phyloP scores from a whole-genome alignment of 495 filamentous ascomycete species.

The Thozetella sp. region DNA sequence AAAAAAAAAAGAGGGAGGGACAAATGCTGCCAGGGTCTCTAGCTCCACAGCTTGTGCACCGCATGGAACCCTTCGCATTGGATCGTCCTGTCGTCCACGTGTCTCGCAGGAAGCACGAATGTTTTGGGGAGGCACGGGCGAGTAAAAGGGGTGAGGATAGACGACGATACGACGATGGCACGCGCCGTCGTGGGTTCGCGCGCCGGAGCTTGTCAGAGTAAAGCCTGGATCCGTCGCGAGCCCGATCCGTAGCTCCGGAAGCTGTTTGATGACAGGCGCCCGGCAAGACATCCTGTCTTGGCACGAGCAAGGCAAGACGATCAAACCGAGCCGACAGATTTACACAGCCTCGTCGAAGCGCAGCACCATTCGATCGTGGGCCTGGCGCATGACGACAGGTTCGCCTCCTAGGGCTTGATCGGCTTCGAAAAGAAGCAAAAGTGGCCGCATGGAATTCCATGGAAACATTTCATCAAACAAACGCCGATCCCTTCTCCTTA shows the following conservation, averaged over 20 bases:
- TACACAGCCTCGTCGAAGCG: neutral
- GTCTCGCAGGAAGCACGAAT: too few relatives aligned
- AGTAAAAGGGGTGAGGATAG: too few relatives aligned
- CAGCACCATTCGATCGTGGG: neutral
- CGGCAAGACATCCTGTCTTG: conserved; percentile 1
- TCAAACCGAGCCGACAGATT: conserved; percentile 7
- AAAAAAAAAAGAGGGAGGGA: too few relatives aligned
- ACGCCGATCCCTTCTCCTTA: neutral
- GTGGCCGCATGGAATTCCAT: neutral
- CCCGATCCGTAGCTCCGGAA: neutral
- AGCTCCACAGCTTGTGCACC: too few relatives aligned
- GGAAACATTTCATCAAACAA: conserved; percentile 4
- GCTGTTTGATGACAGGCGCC: neutral
- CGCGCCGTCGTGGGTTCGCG: too few relatives aligned
- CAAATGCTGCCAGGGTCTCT: too few relatives aligned
- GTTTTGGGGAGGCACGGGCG: too few relatives aligned
- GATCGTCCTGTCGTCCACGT: too few relatives aligned
- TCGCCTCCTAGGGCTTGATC: conserved; percentile 3
- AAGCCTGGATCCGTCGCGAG: neutral
- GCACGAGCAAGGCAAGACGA: conserved; percentile 3
- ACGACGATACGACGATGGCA: too few relatives aligned
- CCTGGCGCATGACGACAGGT: conserved; percentile 4
- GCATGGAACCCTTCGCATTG: too few relatives aligned
- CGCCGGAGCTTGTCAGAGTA: too few relatives aligned
- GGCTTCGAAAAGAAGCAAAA: conserved; percentile 1